Evolutionary conservation across 192 early-diverging fungal species (phyloP).

Genomic region (Dispira parvispora): DNA sequence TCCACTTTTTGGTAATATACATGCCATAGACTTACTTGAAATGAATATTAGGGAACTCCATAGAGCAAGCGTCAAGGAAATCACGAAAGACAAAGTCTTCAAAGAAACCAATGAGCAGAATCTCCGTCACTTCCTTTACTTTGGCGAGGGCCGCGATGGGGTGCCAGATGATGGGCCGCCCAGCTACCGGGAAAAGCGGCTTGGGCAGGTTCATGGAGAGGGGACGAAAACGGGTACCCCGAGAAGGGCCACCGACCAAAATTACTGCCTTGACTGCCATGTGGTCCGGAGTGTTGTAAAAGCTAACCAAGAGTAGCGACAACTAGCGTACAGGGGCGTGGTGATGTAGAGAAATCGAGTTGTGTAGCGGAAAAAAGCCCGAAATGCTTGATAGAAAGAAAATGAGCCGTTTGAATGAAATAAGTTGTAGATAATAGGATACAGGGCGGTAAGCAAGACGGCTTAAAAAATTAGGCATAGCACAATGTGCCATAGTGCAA

Average conservation of each 20-base stretch:
- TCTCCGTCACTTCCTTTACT: slow-evolving; percentile 77
- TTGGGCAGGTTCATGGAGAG: slow-evolving; percentile 91
- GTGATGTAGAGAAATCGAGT: no score
- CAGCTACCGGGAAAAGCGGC: slow-evolving; percentile 97
- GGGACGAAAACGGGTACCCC: slow-evolving; percentile 94
- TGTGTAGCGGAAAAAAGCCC: no score
- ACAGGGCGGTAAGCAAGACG: no score
- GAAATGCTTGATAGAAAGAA: no score
- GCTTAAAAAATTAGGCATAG: no score
- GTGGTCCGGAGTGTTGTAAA: not conserved
- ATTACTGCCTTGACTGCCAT: slow-evolving; percentile 70
- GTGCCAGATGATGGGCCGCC: slow-evolving; percentile 90
- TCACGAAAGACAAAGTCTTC: slow-evolving; percentile 83
- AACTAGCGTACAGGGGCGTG: no score
- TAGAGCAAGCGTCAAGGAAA: slow-evolving; percentile 71
- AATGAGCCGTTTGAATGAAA: no score
- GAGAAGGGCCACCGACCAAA: slow-evolving; percentile 93
- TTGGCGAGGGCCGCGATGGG: slow-evolving; percentile 85
- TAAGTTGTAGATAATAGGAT: no score
- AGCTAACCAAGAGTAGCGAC: not conserved
- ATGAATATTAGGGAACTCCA: slow-evolving; percentile 70
- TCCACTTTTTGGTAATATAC: slow-evolving; percentile 6
- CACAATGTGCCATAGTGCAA: no score
- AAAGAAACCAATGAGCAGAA: slow-evolving; percentile 92
- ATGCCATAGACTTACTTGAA: slow-evolving; percentile 43